Evolutionary conservation across 768 basidiomycete species (phyloP), one percentile per base, ranked within the genome.

Genomic region (Agaricus subrufescens): DNA sequence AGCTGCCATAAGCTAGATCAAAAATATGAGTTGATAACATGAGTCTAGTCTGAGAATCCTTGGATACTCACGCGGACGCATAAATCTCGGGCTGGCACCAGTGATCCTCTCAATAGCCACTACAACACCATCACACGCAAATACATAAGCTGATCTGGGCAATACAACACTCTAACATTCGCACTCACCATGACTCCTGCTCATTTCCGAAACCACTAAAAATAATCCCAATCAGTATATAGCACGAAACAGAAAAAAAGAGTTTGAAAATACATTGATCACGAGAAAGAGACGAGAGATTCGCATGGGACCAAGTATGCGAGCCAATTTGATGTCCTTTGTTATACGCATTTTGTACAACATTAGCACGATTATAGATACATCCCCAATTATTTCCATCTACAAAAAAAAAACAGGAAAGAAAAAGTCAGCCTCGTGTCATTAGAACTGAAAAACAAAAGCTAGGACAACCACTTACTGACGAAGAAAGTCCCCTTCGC

Each of bases 251-350:
- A 12, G 10, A 26, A 10, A 23, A 29, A 1, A 29, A 47, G 11
- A 23, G 27, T 25, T 10, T 6, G 2, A 31, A 61, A 63, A 26
- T 59, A 73, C 73, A 62, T 54, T 71, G 60, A 55, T 69, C 65
- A 62, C 62, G 64, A 23, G 65, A 62, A 34, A 79, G 62, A 2
- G 58, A 69, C 7, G 67, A 66, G 1, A 80, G 64, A 56, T 77
- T 66, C 10, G 60, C 57, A 56, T 80, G 79, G 11, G 63, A 58
- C 79, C 79, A 80, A 25, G 77, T 78, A 59, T 80, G 79, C n/a
- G 77, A 77, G 4, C 67, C 77, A 47, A 79, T 61, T 61, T 75
- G 71, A 57, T 78, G 76, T 5, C 78, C 78, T 19, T 67, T 63
- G n/a, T 67, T 62, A 58, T 70, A 73, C 1, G 70, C 74, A 54